These are phyloP conservation scores for Peniophora sp. DNA, from an alignment of 1,284 basidiomycete species.

Conservation along the genomic window DNA sequence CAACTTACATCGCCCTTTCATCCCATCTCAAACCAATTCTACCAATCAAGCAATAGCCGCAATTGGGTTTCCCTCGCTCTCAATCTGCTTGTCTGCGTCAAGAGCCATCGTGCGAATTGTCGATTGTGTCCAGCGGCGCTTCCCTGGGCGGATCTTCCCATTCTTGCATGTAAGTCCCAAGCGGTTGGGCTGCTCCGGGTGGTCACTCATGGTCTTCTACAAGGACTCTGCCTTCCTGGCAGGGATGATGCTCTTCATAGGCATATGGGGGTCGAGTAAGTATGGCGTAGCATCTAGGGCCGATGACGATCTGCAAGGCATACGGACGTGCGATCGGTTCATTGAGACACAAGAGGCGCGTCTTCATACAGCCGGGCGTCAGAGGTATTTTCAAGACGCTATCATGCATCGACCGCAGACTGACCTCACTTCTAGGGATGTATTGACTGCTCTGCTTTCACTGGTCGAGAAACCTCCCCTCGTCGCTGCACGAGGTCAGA, in stretches of 20 bases:
- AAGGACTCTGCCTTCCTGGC: constrained; percentile 47
- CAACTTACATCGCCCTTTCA: constrained; percentile 53
- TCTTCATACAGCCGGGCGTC: constrained; percentile 12
- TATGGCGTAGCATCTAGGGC: constrained; percentile 37
- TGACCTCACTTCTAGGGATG: constrained; percentile 36
- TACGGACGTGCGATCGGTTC: constrained; percentile 56
- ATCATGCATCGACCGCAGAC: constrained; percentile 18
- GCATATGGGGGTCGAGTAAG: constrained; percentile 61
- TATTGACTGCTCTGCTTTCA: constrained; percentile 56
- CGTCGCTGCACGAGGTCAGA: constrained; percentile 36
- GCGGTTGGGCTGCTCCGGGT: not conserved
- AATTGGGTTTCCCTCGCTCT: constrained; percentile 42
- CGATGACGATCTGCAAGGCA: constrained; percentile 61
- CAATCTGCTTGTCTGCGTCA: constrained; percentile 55
- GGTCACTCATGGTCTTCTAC: not conserved
- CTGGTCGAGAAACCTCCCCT: constrained; percentile 57
- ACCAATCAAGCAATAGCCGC: constrained; percentile 28
- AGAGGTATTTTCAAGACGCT: constrained; percentile 32
- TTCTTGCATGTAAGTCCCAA: not conserved
- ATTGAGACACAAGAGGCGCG: constrained; percentile 32
- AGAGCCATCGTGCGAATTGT: constrained; percentile 46
- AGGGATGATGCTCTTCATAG: constrained; percentile 62
- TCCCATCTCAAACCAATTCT: constrained; percentile 26
- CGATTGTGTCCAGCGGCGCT: constrained; percentile 27
- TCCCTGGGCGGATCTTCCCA: not conserved